Evolutionary conservation across 2,329 filamentous ascomycete species (phyloP), one percentile per base, ranked within the genome.

Genomic region (Beauveria medogensis): DNA sequence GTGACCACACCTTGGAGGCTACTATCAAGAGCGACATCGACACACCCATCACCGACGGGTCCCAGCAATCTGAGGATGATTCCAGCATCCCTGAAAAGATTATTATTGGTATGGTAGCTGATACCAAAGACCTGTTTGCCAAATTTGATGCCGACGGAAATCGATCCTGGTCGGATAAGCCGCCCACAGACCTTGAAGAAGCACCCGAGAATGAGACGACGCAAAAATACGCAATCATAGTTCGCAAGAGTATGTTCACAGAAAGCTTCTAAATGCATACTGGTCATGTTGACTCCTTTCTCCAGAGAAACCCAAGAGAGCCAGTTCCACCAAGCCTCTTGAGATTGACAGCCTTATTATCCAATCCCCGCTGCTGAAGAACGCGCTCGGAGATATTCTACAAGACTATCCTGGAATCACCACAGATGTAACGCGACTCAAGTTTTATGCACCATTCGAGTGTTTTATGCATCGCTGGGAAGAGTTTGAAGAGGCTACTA

Each of bases 391-490:
- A 10, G 75, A 79, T 12, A 77, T 87, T 8, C 75, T 88, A 24
- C 71, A 77, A 1, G 80, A 76, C 9, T 88, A 87, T 62, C 82
- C 83, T 0, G 84, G 85, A 1, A 75, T 89, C 34, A 82, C 82
- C 2, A 80, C 82, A 40, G 78, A 77, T 12, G 73, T 89, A 28
- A 77, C 83, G n/a, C 78, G 83, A 1, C 74, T 89, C 2, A 81
- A 83, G 60, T 88, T 90, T 63, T 69, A 73, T 8, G 80, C 79
- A 0, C 84, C 83, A 0, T 89, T 89, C 63, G 74, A 82, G 65
- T 82, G 83, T 0, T 82, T 90, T 54, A 82, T 89, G 46, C 85
- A 90, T 70, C 80, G 86, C 37, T 90, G 86, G 85, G 73, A 77
- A 1, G 67, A 73, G 7, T 76, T 86, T 43, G 65, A 69, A 10